These are phyloP conservation scores for Physcia stellaris DNA, from an alignment of 495 filamentous ascomycete species.

Conservation along the genomic window DNA sequence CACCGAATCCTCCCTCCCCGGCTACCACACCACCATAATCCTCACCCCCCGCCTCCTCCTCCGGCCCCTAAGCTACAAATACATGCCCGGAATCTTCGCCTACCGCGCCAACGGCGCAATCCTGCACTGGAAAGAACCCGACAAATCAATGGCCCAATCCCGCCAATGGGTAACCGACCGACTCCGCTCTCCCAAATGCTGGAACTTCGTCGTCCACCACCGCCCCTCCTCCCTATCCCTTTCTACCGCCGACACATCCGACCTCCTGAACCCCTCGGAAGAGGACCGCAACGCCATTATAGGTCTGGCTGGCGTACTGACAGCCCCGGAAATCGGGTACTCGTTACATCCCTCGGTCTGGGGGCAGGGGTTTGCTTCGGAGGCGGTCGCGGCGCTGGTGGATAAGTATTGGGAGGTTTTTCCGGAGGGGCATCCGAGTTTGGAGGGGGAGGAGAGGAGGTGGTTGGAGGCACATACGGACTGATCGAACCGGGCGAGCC, in stretches of 20 bases:
- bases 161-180: background rate
- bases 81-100: too few relatives aligned
- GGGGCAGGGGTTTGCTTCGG: conserved; percentile 25
- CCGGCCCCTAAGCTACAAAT: too few relatives aligned
- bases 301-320: background rate
- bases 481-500: background rate
- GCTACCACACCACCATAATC: too few relatives aligned
- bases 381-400: conserved; percentile 19
- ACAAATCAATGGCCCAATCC: too few relatives aligned
- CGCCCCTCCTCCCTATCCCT: background rate
- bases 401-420: conserved; percentile 17
- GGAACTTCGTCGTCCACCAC: background rate
- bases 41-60: too few relatives aligned
- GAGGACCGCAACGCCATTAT: background rate
- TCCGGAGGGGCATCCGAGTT: conserved; percentile 11
- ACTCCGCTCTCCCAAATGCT: background rate
- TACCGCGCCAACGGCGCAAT: too few relatives aligned
- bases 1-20: too few relatives aligned
- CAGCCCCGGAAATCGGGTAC: conserved; percentile 22
- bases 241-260: background rate
- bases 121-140: too few relatives aligned
- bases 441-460: background rate
- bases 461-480: background rate
- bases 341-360: conserved; percentile 17
- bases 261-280: background rate